phyloP scores from a whole-genome alignment of 208 protist species.

The Trypanosoma mega region DNA sequence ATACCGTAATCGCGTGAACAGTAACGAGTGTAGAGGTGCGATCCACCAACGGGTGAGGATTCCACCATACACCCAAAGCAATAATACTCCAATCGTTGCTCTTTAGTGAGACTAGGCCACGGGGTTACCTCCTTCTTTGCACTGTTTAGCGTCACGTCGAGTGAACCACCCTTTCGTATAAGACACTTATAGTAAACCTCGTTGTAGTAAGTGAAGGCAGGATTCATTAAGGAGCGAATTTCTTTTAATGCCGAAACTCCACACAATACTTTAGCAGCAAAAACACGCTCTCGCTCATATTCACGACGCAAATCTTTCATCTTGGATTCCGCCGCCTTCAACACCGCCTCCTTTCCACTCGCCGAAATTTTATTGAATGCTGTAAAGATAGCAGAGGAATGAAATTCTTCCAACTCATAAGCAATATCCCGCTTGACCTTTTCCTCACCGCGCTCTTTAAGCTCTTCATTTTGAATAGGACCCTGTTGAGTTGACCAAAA shows the following conservation, averaged over 20 bases:
- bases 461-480: slow-evolving; percentile 31
- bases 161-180: slow-evolving; percentile 41
- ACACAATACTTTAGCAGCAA: slow-evolving; percentile 49
- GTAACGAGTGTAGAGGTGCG: slow-evolving; percentile 61
- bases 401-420: slow-evolving; percentile 15
- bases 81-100: slow-evolving; percentile 45
- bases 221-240: slow-evolving; percentile 46
- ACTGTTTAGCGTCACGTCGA: slow-evolving; percentile 11
- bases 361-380: slow-evolving; percentile 34
- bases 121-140: slow-evolving; percentile 4
- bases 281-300: slow-evolving; percentile 39
- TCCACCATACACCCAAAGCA: slow-evolving; percentile 46
- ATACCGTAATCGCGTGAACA: slow-evolving; percentile 79
- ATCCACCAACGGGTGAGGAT: slow-evolving; percentile 31
- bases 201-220: slow-evolving; percentile 28
- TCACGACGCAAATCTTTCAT: slow-evolving; percentile 21
- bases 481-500: slow-evolving; percentile 26
- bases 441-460: slow-evolving; percentile 27
- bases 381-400: slow-evolving; percentile 6
- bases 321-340: slow-evolving; percentile 25
- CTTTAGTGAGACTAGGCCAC: slow-evolving; percentile 41
- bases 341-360: slow-evolving; percentile 34
- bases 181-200: slow-evolving; percentile 33
- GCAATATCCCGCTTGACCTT: slow-evolving; percentile 25
- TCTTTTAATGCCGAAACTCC: slow-evolving; percentile 57